A percentile compares a stretch with the other conserved stretches of the same genome.
These are phyloP conservation scores for Oryza glumipatula DNA, from an alignment of 176 grass and related monocot species.

Conservation along the genomic window DNA sequence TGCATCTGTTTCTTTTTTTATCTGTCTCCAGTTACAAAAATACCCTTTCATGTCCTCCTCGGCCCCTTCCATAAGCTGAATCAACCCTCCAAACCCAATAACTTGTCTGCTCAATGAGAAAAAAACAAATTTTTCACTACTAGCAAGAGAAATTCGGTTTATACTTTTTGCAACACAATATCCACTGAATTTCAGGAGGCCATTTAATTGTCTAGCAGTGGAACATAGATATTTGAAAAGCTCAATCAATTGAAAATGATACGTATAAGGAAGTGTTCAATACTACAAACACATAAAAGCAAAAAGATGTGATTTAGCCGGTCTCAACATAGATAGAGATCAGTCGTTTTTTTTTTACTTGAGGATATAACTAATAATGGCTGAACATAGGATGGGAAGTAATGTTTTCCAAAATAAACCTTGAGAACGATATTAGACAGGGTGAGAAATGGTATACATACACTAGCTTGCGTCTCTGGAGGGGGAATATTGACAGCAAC, in stretches of 20 bases:
- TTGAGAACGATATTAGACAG: conserved; percentile 31
- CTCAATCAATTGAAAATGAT: conserved; percentile 21
- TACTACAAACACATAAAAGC: conserved; percentile 32
- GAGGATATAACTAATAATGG: background rate
- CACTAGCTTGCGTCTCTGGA: conserved; percentile 90
- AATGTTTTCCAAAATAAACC: conserved; percentile 34
- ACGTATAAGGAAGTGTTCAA: conserved; percentile 24
- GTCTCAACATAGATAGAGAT: background rate
- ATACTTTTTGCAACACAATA: conserved; percentile 35
- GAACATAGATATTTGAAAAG: conserved; percentile 23
- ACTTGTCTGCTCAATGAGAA: conserved; percentile 85
- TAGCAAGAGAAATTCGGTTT: conserved; percentile 43
- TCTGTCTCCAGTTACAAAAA: conserved; percentile 53
- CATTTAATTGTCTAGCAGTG: conserved; percentile 34
- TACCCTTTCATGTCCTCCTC: conserved; percentile 86
- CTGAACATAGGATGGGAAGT: background rate
- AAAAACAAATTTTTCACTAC: conserved; percentile 58
- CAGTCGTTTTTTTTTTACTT: background rate
- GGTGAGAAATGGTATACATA: conserved; percentile 52
- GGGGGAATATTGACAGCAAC: conserved; percentile 88
- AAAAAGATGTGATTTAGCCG: background rate
- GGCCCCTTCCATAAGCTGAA: conserved; percentile 78
- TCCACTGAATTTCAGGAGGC: conserved; percentile 41
- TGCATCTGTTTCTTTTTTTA: conserved; percentile 50
- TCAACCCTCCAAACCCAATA: conserved; percentile 99